These are phyloP conservation scores for Auriscalpium vulgare DNA, from an alignment of 768 basidiomycete species.

Conservation along the genomic window DNA sequence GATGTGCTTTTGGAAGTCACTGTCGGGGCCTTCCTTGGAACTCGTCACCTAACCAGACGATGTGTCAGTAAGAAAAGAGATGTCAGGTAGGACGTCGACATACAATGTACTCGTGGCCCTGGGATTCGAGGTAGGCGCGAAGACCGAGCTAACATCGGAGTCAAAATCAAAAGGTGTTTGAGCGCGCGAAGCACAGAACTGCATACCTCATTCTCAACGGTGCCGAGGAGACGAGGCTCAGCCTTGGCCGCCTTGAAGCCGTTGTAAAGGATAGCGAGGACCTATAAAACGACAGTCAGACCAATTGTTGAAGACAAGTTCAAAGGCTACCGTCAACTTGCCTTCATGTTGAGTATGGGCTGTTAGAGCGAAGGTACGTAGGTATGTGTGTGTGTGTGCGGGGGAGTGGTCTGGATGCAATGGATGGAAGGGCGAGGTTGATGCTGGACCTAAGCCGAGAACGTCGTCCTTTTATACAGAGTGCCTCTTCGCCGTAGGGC, in stretches of 20 bases:
- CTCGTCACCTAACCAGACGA: conserved; percentile 20
- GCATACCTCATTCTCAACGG: conserved; percentile 27
- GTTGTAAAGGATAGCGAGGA: conserved; percentile 14
- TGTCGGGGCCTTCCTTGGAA: conserved; percentile 32
- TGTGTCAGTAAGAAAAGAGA: background rate
- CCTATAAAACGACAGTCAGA: background rate
- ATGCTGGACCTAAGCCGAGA: too few relatives aligned
- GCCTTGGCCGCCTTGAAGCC: conserved; percentile 17
- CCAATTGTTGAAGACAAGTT: too few relatives aligned
- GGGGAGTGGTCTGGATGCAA: too few relatives aligned
- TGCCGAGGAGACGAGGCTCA: conserved; percentile 25
- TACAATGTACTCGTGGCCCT: conserved; percentile 31
- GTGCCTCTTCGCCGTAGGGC: too few relatives aligned
- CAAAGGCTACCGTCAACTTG: too few relatives aligned
- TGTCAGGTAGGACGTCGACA: background rate
- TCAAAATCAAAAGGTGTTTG: too few relatives aligned
- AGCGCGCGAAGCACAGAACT: too few relatives aligned
- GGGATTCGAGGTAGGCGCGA: conserved; percentile 25
- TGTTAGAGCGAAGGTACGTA: too few relatives aligned
- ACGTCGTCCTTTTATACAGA: too few relatives aligned
- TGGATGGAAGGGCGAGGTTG: too few relatives aligned
- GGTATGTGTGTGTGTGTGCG: too few relatives aligned
- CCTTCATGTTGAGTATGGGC: too few relatives aligned
- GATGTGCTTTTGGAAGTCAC: conserved; percentile 30
- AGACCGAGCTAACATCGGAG: conserved; percentile 24